Evolutionary conservation across 495 filamentous ascomycete species (phyloP).

Genomic region (Beverwykella pulmonaria): DNA sequence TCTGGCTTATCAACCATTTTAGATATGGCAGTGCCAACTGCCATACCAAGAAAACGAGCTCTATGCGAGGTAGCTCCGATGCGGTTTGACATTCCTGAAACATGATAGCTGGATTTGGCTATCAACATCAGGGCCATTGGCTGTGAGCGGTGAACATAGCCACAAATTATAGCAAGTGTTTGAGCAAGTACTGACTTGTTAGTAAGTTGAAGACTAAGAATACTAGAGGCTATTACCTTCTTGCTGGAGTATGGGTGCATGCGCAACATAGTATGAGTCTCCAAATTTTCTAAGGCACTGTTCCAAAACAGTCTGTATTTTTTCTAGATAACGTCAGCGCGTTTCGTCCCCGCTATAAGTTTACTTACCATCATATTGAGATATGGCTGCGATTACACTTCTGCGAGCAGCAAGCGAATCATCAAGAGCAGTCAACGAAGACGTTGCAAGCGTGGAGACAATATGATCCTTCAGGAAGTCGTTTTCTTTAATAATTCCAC

Average conservation of each 20-base stretch:
- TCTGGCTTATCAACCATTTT: slow-evolving; percentile 74
- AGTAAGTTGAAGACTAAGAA: slow-evolving; percentile 25
- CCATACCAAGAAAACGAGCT: slow-evolving; percentile 86
- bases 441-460: slow-evolving; percentile 34
- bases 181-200: slow-evolving; percentile 70
- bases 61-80: slow-evolving; percentile 73
- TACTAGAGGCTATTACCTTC: slow-evolving; percentile 62
- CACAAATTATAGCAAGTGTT: slow-evolving; percentile 73
- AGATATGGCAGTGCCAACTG: slow-evolving; percentile 80
- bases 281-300: slow-evolving; percentile 73
- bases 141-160: slow-evolving; percentile 67
- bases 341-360: not conserved
- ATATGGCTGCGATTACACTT: slow-evolving; percentile 64
- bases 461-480: slow-evolving; percentile 56
- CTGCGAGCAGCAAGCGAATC: slow-evolving; percentile 64
- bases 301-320: slow-evolving; percentile 62
- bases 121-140: slow-evolving; percentile 63
- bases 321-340: slow-evolving; percentile 42
- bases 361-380: slow-evolving; percentile 55
- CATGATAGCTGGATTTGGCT: slow-evolving; percentile 69
- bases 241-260: slow-evolving; percentile 79
- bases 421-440: slow-evolving; percentile 47
- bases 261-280: slow-evolving; percentile 83
- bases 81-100: slow-evolving; percentile 82
- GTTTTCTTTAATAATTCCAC: slow-evolving; percentile 43